Evolutionary conservation across 371 early-diverging fungal genomes (phyloP).

Genomic region (Polyrhizophydium stewartii): DNA sequence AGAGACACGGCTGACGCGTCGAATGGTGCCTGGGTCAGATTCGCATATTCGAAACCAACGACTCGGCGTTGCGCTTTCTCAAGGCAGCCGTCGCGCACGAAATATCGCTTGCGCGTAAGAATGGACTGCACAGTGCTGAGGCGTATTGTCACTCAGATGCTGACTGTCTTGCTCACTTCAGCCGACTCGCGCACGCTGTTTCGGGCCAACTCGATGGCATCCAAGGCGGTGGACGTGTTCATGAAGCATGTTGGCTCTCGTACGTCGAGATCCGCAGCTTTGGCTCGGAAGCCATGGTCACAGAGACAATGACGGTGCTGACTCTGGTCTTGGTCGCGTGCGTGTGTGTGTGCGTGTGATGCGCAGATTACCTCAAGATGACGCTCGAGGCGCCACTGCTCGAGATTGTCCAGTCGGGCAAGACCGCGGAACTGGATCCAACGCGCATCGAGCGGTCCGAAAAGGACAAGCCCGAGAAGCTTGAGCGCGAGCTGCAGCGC

Average conservation of each 20-base stretch:
- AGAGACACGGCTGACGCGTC: neutral
- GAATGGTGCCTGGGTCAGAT: constrained; percentile 9
- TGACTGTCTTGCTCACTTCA: neutral
- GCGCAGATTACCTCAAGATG: constrained; percentile 8
- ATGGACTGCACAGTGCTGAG: neutral
- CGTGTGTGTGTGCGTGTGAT: too few relatives aligned
- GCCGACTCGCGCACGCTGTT: constrained; percentile 53
- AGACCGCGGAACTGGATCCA: constrained; percentile 17
- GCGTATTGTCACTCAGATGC: neutral
- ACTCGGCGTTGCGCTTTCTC: constrained; percentile 49
- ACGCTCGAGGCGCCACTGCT: constrained; percentile 5
- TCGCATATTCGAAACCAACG: constrained; percentile 49
- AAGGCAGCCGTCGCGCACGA: constrained; percentile 57
- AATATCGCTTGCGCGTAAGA: constrained; percentile 43
- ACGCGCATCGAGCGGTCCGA: constrained; percentile 11
- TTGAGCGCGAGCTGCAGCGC: constrained; percentile 1
- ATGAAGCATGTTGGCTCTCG: constrained; percentile 66
- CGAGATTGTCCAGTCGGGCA: constrained; percentile 2
- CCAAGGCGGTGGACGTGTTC: constrained; percentile 72
- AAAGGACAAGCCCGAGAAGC: constrained; percentile 12
- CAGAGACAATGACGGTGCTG: neutral
- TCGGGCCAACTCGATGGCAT: constrained; percentile 70
- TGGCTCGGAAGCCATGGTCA: too few relatives aligned
- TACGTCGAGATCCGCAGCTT: constrained; percentile 21
- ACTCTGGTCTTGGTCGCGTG: neutral